Base-by-base conservation (phyloP, 2,329 filamentous ascomycete genomes). In the Verruconis gallopava region DNA sequence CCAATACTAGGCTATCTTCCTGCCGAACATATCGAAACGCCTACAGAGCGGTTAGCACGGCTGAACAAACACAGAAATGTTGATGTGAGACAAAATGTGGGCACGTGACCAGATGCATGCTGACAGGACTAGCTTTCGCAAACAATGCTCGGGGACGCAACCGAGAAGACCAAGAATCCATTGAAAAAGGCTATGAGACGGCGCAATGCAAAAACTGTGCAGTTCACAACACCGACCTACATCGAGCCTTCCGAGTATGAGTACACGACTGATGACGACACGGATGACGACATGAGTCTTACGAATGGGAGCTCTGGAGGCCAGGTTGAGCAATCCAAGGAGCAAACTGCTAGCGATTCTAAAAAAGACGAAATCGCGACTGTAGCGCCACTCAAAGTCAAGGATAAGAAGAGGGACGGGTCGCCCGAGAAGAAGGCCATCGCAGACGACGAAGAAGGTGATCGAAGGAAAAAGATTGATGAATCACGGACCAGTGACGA, bases 11-110 rank as follows among this genome's bases (percentile, higher is more conserved):
- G 89, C 34, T 98, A 98, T 57, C 69, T 98, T 43, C 91, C 91
- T 38, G 91, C 91, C 38, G 91, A 98, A 61, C 91, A 98, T 58
- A 98, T 98, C 50, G 91, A 98, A 60, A 98, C 91, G 5, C 91
- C 91, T 2, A 95, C 89, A 13, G 91, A 98, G 67, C 75, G 91
- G 56, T 65, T 98, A 47, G 91, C 91, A 36, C 78, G 91, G 49
- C 65, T 96, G 49, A 98, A 98, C 63, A 98, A 98, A 64, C 91
- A 98, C 63, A 77, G 91, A 56, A 98, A 98, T 56, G 88, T 96
- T 53, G 91, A 98, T 66, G 86, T 93, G 74, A 49, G 84, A 57
- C 37, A 6, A 39, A 28, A 21, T 45, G 14, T 32, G 4, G 2
- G 25, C 2, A 21, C 5, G 18, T 21, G n/a, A 40, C 9, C 25